A percentile compares a stretch with the other conserved stretches of the same genome.
phyloP scores from a whole-genome alignment of 805 yeast species.

The Wickerhamomyces xylosicus region DNA sequence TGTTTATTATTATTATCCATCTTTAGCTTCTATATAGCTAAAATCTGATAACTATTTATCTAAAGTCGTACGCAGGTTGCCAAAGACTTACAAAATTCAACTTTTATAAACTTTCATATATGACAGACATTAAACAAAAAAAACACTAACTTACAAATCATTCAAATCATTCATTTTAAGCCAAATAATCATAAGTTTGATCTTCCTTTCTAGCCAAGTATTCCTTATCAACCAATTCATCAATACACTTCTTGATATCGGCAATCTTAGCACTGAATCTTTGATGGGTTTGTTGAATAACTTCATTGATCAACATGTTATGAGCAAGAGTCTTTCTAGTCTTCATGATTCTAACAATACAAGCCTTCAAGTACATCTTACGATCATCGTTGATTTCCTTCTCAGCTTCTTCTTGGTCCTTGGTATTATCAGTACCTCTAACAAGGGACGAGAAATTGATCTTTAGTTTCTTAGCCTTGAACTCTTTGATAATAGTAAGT shows the following conservation, averaged over 20 bases:
- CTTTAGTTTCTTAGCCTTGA: constrained; percentile 73
- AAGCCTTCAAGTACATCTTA: constrained; percentile 78
- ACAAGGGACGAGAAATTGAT: constrained; percentile 67
- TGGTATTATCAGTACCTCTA: constrained; percentile 43
- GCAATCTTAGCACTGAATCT: constrained; percentile 80
- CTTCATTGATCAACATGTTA: constrained; percentile 75
- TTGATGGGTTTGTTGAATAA: constrained; percentile 68
- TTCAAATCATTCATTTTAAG: constrained; percentile 20
- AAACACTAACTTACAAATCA: too few species aligned
- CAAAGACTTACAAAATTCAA: too few species aligned
- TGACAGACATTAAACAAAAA: too few species aligned
- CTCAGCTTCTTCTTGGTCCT: constrained; percentile 63
- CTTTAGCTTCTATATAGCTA: too few species aligned
- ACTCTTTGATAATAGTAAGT: constrained; percentile 68
- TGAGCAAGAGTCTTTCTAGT: constrained; percentile 77
- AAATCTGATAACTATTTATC: too few species aligned
- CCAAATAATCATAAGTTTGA: constrained; percentile 71
- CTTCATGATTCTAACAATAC: constrained; percentile 95
- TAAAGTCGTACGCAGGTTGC: too few species aligned
- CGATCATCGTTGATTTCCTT: constrained; percentile 82
- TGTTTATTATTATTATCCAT: too few species aligned
- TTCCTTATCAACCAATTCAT: constrained; percentile 74
- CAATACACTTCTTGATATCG: constrained; percentile 82
- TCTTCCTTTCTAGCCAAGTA: constrained; percentile 70
- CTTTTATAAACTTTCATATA: too few species aligned